phyloP scores from a whole-genome alignment of 345 rosid genomes.

The Citropsis articulata region DNA sequence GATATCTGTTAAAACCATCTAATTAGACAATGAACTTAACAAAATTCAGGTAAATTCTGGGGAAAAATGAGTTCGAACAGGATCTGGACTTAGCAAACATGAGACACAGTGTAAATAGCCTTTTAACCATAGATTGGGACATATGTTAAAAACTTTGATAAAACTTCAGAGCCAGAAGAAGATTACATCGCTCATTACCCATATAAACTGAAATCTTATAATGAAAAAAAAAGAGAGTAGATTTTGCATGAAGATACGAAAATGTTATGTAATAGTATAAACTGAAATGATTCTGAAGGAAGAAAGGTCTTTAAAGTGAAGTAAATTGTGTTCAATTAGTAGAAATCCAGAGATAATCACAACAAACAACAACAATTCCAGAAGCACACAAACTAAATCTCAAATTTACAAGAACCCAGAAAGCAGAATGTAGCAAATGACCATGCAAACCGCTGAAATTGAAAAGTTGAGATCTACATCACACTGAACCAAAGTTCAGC shows the following conservation, averaged over 20 bases:
- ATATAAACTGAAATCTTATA: not conserved
- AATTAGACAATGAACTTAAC: not conserved
- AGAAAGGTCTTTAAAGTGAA: not conserved
- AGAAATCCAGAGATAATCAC: not conserved
- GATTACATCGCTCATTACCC: not conserved
- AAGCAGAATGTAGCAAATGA: not conserved
- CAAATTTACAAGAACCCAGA: not conserved
- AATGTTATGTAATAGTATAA: not conserved
- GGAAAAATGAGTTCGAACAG: not conserved
- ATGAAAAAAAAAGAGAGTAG: too few relatives aligned
- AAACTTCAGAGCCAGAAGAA: not conserved
- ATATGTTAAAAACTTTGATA: not conserved
- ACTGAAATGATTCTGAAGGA: not conserved
- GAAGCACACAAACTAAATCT: not conserved
- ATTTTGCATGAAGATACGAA: not conserved
- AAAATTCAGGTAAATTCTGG: too few relatives aligned
- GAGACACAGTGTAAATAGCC: not conserved
- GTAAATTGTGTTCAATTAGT: not conserved
- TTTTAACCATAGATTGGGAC: not conserved
- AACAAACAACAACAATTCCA: not conserved
- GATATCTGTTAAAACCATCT: not conserved
- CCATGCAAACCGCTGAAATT: not conserved
- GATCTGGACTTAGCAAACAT: not conserved
- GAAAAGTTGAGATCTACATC: slow-evolving; percentile 5
- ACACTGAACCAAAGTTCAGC: not conserved